phyloP scores from a whole-genome alignment of 441 rosid species.

The Brassica balearica region DNA sequence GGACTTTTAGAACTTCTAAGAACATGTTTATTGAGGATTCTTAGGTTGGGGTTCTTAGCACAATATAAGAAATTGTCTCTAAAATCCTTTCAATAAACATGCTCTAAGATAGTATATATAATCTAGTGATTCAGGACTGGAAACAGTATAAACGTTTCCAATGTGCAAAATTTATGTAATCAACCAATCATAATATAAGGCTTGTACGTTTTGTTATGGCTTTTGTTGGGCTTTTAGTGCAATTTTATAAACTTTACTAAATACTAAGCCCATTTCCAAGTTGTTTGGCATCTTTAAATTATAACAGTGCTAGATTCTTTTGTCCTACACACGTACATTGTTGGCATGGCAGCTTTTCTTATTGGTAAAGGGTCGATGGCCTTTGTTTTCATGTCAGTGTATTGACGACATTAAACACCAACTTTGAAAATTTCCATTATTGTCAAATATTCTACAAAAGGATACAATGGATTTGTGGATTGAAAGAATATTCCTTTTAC shows the following conservation, averaged over 20 bases:
- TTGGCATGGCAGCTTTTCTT: background rate
- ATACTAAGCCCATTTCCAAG: background rate
- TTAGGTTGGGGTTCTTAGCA: too few species aligned
- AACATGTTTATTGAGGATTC: too few species aligned
- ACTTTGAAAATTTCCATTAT: background rate
- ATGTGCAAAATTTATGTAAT: background rate
- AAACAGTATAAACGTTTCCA: background rate
- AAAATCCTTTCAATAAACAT: too few species aligned
- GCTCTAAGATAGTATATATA: too few species aligned
- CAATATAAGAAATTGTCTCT: too few species aligned
- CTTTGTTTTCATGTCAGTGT: background rate
- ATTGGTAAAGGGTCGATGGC: background rate
- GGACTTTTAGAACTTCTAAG: too few species aligned
- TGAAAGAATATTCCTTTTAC: too few species aligned
- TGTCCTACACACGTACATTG: background rate
- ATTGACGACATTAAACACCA: background rate
- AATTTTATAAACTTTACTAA: background rate
- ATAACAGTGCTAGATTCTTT: background rate
- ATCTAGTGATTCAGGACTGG: too few species aligned
- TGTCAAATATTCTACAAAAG: background rate
- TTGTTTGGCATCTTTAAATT: background rate
- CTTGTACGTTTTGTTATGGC: background rate
- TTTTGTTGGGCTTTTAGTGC: constrained; percentile 12
- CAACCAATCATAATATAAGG: background rate
- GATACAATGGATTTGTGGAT: background rate